These are phyloP conservation scores for Arthrobotrys pseudoclavata DNA, from an alignment of 2,329 filamentous ascomycete species.

Conservation along the genomic window DNA sequence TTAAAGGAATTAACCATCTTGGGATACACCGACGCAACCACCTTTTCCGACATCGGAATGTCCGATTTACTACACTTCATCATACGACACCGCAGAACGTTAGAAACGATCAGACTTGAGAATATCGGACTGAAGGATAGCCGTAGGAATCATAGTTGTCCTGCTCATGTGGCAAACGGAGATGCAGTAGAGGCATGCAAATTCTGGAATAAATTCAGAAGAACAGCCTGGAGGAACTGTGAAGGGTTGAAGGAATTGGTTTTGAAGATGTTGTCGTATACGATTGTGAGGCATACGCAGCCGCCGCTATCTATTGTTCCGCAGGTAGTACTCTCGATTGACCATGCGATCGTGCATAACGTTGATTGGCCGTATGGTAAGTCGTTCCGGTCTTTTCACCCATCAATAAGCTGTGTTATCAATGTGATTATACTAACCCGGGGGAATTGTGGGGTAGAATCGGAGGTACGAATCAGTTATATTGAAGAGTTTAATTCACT, in stretches of 20 bases:
- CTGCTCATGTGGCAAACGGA: not conserved
- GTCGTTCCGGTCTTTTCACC: not conserved
- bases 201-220: constrained; percentile 7
- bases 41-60: not conserved
- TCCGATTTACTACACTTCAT: constrained; percentile 16
- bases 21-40: constrained; percentile 18
- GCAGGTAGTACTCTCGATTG: not conserved
- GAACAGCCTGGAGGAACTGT: not conserved
- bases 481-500: not conserved
- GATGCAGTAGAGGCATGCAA: not conserved
- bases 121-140: constrained; percentile 6
- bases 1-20: constrained; percentile 17
- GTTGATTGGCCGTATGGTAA: constrained; percentile 45
- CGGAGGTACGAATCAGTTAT: not conserved
- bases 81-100: not conserved
- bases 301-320: too few species aligned
- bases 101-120: constrained; percentile 6
- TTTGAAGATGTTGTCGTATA: constrained; percentile 7
- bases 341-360: constrained; percentile 3
- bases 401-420: not conserved
- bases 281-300: constrained; percentile 9
- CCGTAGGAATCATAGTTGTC: not conserved
- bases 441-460: not conserved
- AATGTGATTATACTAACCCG: not conserved
- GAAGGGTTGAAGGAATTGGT: not conserved